Conservation (phyloP, 768 basidiomycete genomes). For the Xerocomellus dryophilus region DNA sequence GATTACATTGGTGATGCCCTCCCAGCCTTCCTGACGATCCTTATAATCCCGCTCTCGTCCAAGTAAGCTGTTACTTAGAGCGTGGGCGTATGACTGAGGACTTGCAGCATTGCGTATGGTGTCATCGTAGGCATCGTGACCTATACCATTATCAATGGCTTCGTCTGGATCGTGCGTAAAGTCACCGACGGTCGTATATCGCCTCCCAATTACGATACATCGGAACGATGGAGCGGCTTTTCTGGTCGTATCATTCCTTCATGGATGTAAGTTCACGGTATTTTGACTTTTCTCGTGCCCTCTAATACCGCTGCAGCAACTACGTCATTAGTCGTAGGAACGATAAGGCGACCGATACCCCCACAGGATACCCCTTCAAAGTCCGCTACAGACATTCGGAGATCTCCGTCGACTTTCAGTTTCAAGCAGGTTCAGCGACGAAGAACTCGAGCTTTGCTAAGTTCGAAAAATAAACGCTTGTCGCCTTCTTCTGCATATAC, state of each 20-base stretch:
- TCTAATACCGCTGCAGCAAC: slow-evolving; percentile 22
- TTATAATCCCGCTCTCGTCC: slow-evolving; percentile 76
- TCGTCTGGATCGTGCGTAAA: slow-evolving; percentile 56
- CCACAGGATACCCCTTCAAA: slow-evolving; percentile 30
- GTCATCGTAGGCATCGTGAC: slow-evolving; percentile 76
- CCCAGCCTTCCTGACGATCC: slow-evolving; percentile 78
- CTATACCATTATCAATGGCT: slow-evolving; percentile 71
- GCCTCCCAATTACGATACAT: slow-evolving; percentile 60
- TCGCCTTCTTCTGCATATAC: background rate
- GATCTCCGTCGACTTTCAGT: slow-evolving; percentile 33
- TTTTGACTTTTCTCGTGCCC: background rate
- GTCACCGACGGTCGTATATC: slow-evolving; percentile 54
- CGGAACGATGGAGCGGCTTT: slow-evolving; percentile 71
- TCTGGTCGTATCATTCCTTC: slow-evolving; percentile 64
- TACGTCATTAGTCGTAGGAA: slow-evolving; percentile 21
- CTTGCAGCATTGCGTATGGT: slow-evolving; percentile 77
- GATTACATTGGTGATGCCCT: slow-evolving; percentile 81
- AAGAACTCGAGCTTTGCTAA: slow-evolving; percentile 26
- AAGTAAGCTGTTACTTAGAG: slow-evolving; percentile 47
- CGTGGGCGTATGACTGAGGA: background rate
- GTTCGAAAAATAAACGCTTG: slow-evolving; percentile 25
- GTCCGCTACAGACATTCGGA: slow-evolving; percentile 32
- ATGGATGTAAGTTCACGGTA: slow-evolving; percentile 54
- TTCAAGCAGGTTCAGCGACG: slow-evolving; percentile 22
- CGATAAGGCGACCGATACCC: background rate